Conservation (phyloP, 225 moss, liverwort and hornwort genomes). For the Straminergon stramineum region DNA sequence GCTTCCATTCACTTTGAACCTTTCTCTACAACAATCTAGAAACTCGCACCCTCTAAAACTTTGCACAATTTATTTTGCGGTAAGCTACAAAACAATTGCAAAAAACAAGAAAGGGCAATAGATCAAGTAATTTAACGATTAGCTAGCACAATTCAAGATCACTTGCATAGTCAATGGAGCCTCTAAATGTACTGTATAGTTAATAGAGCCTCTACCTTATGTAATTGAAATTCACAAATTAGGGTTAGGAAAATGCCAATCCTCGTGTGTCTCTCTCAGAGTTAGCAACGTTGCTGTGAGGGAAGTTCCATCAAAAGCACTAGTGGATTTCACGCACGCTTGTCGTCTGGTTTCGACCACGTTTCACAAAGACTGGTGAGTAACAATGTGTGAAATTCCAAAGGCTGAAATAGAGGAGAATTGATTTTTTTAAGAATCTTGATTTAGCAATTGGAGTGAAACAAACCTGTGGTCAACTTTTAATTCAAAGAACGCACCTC, state of each 20-base stretch:
- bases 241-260: neutral
- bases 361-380: neutral
- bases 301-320: neutral
- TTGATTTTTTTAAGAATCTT: neutral
- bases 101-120: neutral
- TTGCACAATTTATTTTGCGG: neutral
- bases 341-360: neutral
- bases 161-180: neutral
- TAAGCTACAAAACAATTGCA: neutral
- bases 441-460: neutral
- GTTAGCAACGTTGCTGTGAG: neutral
- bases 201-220: no score
- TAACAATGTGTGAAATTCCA: neutral
- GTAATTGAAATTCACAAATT: neutral
- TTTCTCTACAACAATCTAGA: neutral
- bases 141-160: neutral
- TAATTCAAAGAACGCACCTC: neutral
- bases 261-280: neutral
- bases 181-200: neutral
- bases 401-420: neutral
- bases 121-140: neutral
- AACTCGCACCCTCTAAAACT: neutral
- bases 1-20: neutral
- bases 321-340: neutral
- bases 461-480: neutral